Conservation (phyloP, 345 rosid genomes). For the Ceriops decandra region DNA sequence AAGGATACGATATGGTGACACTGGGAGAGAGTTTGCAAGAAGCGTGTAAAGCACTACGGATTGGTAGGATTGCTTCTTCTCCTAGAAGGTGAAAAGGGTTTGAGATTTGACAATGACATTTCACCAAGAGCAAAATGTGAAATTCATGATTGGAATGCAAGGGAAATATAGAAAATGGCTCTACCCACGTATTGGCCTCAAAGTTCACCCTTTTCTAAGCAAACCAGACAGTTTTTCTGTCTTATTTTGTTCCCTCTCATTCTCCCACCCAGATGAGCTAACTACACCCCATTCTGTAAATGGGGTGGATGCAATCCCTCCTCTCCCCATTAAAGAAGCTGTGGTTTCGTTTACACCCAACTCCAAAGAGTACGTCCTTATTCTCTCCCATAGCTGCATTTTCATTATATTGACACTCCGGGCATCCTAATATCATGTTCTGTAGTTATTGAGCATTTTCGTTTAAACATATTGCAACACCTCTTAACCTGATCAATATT, state of each 20-base stretch:
- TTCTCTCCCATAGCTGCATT: not conserved
- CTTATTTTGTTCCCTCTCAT: not conserved
- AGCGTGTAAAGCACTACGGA: slow-evolving; percentile 52
- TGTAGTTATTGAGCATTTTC: too few species aligned
- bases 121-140: slow-evolving; percentile 50
- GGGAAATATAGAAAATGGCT: slow-evolving; percentile 9
- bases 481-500: too few species aligned
- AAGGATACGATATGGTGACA: not conserved
- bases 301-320: slow-evolving; percentile 93
- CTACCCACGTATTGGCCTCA: slow-evolving; percentile 12
- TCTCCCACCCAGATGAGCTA: slow-evolving; percentile 29
- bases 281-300: slow-evolving; percentile 39
- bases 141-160: slow-evolving; percentile 43
- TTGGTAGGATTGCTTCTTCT: slow-evolving; percentile 60
- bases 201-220: slow-evolving; percentile 44
- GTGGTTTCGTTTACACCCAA: slow-evolving; percentile 70
- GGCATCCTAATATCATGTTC: not conserved
- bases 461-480: too few species aligned
- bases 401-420: not conserved
- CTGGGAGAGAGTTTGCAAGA: slow-evolving; percentile 10
- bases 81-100: slow-evolving; percentile 33
- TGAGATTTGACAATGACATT: slow-evolving; percentile 51
- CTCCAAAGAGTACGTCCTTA: slow-evolving; percentile 59
- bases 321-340: slow-evolving; percentile 92
- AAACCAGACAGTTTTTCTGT: slow-evolving; percentile 25